A percentile compares a stretch with the other conserved stretches of the same genome.
These are phyloP conservation scores for Boletus vinaceobasis DNA, from an alignment of 768 basidiomycete genomes.

Conservation along the genomic window DNA sequence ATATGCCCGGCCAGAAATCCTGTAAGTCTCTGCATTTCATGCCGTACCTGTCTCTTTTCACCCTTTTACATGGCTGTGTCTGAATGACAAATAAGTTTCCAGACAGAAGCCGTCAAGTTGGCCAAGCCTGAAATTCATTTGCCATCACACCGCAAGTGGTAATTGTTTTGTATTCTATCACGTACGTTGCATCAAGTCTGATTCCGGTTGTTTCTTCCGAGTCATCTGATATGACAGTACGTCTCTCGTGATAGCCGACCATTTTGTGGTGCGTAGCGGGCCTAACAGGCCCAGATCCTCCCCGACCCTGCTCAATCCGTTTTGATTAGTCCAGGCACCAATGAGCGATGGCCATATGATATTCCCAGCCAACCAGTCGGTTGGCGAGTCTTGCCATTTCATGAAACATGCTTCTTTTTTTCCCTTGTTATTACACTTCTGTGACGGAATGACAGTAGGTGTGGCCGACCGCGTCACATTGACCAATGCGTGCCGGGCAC, in stretches of 20 bases:
- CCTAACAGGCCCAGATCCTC: background rate
- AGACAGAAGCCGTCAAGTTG: background rate
- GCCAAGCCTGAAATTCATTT: too few species aligned
- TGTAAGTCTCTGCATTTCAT: too few species aligned
- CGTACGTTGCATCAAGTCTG: background rate
- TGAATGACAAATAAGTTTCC: too few species aligned
- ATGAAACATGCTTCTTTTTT: background rate
- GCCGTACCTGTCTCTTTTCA: background rate
- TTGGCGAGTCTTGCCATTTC: background rate
- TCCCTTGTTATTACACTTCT: background rate
- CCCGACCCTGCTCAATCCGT: background rate
- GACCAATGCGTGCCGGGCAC: background rate
- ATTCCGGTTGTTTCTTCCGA: background rate
- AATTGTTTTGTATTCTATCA: background rate
- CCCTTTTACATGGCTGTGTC: too few species aligned
- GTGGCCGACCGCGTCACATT: too few species aligned
- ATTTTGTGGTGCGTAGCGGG: too few species aligned
- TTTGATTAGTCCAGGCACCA: background rate
- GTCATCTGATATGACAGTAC: background rate
- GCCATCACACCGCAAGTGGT: background rate
- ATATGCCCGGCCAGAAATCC: too few species aligned
- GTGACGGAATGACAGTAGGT: background rate
- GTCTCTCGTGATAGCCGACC: too few species aligned
- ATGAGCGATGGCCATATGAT: background rate
- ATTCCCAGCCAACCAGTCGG: background rate